Evolutionary conservation across 768 basidiomycete genomes (phyloP).

Genomic region (Mrakia gelida): DNA sequence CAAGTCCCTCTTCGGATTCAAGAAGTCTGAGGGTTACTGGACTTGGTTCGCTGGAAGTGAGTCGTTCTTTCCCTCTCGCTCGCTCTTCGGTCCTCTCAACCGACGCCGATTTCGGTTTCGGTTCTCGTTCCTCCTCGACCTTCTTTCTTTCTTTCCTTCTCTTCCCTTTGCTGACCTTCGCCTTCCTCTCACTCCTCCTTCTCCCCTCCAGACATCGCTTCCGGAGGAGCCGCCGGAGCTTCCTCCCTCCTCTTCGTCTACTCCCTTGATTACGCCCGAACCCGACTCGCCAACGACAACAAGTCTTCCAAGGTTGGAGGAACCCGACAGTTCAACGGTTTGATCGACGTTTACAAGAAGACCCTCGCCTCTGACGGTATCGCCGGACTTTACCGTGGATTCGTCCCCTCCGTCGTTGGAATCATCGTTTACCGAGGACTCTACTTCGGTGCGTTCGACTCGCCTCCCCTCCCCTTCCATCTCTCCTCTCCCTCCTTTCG

Average conservation of each 20-base stretch:
- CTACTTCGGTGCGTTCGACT: conserved; percentile 77
- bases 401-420: conserved; percentile 97
- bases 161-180: not conserved
- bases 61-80: not conserved
- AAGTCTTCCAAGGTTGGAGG: conserved; percentile 81
- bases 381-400: conserved; percentile 98
- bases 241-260: conserved; percentile 98
- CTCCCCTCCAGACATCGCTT: conserved; percentile 50
- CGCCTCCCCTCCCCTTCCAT: conserved; percentile 40
- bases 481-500: conserved; percentile 49
- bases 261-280: conserved; percentile 99
- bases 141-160: not conserved
- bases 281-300: conserved; percentile 89
- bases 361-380: conserved; percentile 71
- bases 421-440: conserved; percentile 99
- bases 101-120: no score
- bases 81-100: not conserved
- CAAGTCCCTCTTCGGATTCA: conserved; percentile 98
- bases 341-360: conserved; percentile 60
- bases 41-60: conserved; percentile 87
- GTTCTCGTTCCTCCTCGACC: not conserved
- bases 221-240: conserved; percentile 99
- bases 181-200: not conserved
- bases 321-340: conserved; percentile 77
- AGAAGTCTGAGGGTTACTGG: conserved; percentile 95